Conservation (phyloP, 805 yeast genomes). For the Barnettozyma pratensis region DNA sequence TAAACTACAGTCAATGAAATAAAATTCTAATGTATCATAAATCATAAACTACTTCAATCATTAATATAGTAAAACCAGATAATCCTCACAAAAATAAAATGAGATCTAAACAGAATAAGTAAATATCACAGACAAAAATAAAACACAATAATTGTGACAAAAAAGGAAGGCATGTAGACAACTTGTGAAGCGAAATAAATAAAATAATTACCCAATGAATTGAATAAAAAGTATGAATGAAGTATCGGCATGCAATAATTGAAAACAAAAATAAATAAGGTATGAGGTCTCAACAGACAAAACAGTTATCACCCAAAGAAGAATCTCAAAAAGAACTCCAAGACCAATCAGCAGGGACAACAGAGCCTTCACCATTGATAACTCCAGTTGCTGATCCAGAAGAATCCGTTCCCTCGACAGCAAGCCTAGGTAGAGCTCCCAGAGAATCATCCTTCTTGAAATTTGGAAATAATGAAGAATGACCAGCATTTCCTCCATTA, state of each 20-base stretch:
- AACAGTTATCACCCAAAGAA: neutral
- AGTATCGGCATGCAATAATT: no score
- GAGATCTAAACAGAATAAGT: no score
- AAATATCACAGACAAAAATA: no score
- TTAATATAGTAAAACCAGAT: no score
- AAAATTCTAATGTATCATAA: no score
- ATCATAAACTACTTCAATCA: no score
- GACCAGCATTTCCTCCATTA: neutral
- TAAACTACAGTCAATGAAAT: neutral
- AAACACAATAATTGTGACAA: no score
- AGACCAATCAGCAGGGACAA: slow-evolving; percentile 61
- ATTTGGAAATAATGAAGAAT: neutral
- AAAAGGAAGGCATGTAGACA: no score
- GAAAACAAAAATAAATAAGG: neutral
- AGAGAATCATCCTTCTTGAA: neutral
- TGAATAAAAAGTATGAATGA: neutral
- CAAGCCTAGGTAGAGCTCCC: no score
- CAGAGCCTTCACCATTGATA: neutral
- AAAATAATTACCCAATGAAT: neutral
- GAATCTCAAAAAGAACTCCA: slow-evolving; percentile 49
- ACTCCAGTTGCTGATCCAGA: neutral
- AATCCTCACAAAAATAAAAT: no score
- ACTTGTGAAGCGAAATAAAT: neutral
- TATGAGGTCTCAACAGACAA: neutral
- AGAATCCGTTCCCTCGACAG: no score